Conservation (phyloP, 2,329 filamentous ascomycete species). For the Penicillium brevicompactum region DNA sequence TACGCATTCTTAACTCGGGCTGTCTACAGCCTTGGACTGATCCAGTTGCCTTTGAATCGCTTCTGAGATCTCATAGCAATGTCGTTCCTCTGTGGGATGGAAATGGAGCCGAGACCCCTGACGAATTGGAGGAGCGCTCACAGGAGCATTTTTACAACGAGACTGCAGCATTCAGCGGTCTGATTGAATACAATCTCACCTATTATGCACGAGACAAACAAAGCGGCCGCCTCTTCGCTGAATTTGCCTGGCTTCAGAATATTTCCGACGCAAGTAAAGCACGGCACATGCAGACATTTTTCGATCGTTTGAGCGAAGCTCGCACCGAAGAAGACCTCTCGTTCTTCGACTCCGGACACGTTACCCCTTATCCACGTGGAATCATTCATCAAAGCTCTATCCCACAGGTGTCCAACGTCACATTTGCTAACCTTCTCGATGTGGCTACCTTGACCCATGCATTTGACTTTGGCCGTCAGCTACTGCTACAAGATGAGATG, state of each 20-base stretch:
- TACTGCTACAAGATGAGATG: slow-evolving; percentile 55
- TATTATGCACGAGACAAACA: slow-evolving; percentile 27
- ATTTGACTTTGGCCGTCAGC: slow-evolving; percentile 55
- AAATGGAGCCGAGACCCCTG: slow-evolving; percentile 17
- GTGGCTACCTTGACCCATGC: slow-evolving; percentile 49
- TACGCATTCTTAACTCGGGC: slow-evolving; percentile 56
- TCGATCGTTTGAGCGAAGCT: slow-evolving; percentile 22
- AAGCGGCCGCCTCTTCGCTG: slow-evolving; percentile 30
- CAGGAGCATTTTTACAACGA: slow-evolving; percentile 36
- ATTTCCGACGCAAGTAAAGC: slow-evolving; percentile 40
- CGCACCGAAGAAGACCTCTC: slow-evolving; percentile 11
- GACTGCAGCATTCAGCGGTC: slow-evolving; percentile 34
- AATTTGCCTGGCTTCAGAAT: slow-evolving; percentile 36
- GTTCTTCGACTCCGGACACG: slow-evolving; percentile 20
- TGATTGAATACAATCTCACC: slow-evolving; percentile 37
- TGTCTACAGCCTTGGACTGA: slow-evolving; percentile 48
- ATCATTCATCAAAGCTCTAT: slow-evolving; percentile 32
- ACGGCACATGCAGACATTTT: slow-evolving; percentile 36
- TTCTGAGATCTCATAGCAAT: slow-evolving; percentile 34
- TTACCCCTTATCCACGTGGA: slow-evolving; percentile 13
- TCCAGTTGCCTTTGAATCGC: slow-evolving; percentile 47
- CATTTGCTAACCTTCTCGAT: slow-evolving; percentile 55
- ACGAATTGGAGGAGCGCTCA: slow-evolving; percentile 24
- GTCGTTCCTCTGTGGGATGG: slow-evolving; percentile 37
- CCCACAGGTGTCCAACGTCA: slow-evolving; percentile 46